Evolutionary conservation across 805 yeast genomes (phyloP), one percentile per base, ranked within the genome.

Genomic region (Soucietia sequanensis): DNA sequence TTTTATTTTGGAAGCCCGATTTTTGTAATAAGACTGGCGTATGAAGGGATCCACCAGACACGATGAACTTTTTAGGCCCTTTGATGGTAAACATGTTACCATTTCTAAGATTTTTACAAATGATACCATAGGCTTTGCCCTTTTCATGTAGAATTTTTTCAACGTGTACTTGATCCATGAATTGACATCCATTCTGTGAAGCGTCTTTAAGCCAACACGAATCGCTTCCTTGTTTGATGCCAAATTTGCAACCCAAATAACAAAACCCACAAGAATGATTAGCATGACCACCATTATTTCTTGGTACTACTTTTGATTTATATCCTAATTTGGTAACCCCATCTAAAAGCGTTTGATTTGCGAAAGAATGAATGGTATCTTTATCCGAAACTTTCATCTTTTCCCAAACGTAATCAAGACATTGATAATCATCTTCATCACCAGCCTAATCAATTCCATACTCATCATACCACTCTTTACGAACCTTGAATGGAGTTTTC

Each of bases 131-230:
- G 1, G 80, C 80, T 29, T 52, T 52, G 26, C 76, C 76, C n/a
- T 54, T 43, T 15, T 48, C 44, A 46, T 68, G 75, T 13, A 64
- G 34, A 17, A 76, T 59, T 25, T 46, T 41, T 8, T 51, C 39
- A 1, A 73, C 81, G 17, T 47, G 43, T 3, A 74, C 72, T 37
- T 67, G 62, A 39, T 68, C 75, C 58, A 74, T 58, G 42, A 76
- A 64, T 42, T 65, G 50, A 8, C 70, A 52, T 4, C 81, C 81
- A 16, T 58, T 51, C 6, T 53, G 60, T 2, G 67, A 62, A 1
- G 80, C 78, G 12, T 63, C 70, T 27, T 65, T 55, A 31, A 76
- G 63, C 80, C 80, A 76, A 45, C 65, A 62, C 24, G 58, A 70
- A 14, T 62, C 54, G 4, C 75, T 64, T n/a, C 81, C 80, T 46